Evolutionary conservation across 768 basidiomycete species (phyloP).

Genomic region (Lactifluus piperatus): DNA sequence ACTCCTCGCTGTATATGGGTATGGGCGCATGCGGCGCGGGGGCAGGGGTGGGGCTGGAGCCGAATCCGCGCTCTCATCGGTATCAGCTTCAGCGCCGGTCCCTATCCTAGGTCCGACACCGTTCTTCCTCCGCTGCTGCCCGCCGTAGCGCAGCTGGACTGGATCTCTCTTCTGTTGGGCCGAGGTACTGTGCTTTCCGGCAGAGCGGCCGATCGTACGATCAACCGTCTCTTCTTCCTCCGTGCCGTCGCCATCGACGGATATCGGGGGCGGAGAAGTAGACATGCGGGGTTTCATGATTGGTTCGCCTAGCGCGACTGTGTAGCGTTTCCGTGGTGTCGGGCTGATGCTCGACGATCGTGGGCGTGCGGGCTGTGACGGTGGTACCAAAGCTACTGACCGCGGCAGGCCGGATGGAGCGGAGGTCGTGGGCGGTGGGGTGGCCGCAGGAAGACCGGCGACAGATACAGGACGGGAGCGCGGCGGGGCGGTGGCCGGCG

Average conservation of each 20-base stretch:
- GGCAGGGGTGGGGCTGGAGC: not conserved
- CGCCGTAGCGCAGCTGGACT: conserved; percentile 28
- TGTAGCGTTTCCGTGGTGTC: conserved; percentile 66
- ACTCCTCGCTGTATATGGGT: not conserved
- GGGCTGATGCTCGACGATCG: conserved; percentile 59
- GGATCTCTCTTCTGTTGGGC: not conserved
- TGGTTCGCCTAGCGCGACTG: conserved; percentile 73
- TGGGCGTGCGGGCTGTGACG: conserved; percentile 37
- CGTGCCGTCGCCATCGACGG: conserved; percentile 20
- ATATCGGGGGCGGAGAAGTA: conserved; percentile 19
- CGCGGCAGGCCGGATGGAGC: conserved; percentile 13
- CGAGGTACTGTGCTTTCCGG: conserved; percentile 34
- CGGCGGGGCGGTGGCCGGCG: not conserved
- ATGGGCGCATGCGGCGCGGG: not conserved
- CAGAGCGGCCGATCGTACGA: conserved; percentile 47
- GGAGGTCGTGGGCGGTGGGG: conserved; percentile 14
- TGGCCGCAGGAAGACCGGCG: conserved; percentile 33
- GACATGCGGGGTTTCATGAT: conserved; percentile 34
- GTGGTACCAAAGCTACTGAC: not conserved
- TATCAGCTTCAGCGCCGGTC: conserved; percentile 11
- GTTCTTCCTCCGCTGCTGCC: conserved; percentile 11
- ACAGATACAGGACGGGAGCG: conserved; percentile 40
- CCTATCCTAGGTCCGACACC: conserved; percentile 18
- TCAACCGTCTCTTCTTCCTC: conserved; percentile 32
- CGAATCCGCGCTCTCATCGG: conserved; percentile 10